These are phyloP conservation scores for Leishmania guyanensis DNA, from an alignment of 208 protist genomes.

Conservation along the genomic window DNA sequence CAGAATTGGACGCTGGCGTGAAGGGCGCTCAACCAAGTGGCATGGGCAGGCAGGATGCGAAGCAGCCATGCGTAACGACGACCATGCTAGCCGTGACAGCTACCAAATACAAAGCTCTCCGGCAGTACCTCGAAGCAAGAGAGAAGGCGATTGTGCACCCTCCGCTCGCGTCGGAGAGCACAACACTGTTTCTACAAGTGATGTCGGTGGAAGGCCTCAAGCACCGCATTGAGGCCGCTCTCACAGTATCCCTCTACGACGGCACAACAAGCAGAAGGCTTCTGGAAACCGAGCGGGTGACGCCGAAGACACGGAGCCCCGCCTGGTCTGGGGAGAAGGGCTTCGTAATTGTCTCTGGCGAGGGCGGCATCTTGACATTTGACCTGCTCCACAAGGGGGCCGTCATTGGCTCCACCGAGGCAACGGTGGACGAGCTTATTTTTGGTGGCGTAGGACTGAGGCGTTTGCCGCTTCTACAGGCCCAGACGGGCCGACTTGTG, in stretches of 20 bases:
- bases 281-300: slow-evolving; percentile 57
- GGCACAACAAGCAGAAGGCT: slow-evolving; percentile 41
- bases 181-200: slow-evolving; percentile 63
- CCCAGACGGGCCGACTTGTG: slow-evolving; percentile 46
- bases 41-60: neutral
- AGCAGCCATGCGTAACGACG: slow-evolving; percentile 42
- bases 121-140: slow-evolving; percentile 42
- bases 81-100: slow-evolving; percentile 76
- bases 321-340: slow-evolving; percentile 63
- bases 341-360: slow-evolving; percentile 50
- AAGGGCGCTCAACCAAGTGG: neutral
- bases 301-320: slow-evolving; percentile 75
- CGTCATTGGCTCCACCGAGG: slow-evolving; percentile 66
- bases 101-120: slow-evolving; percentile 63
- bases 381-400: slow-evolving; percentile 72
- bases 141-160: slow-evolving; percentile 5
- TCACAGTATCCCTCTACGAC: slow-evolving; percentile 52
- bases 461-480: slow-evolving; percentile 50
- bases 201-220: slow-evolving; percentile 69
- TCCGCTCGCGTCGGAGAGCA: slow-evolving; percentile 1
- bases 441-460: slow-evolving; percentile 76
- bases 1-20: slow-evolving; percentile 2
- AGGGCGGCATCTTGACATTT: slow-evolving; percentile 67
- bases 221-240: slow-evolving; percentile 79
- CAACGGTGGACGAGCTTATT: slow-evolving; percentile 72